phyloP scores from a whole-genome alignment of 305 asterid species.

The Fraxinus sp. region DNA sequence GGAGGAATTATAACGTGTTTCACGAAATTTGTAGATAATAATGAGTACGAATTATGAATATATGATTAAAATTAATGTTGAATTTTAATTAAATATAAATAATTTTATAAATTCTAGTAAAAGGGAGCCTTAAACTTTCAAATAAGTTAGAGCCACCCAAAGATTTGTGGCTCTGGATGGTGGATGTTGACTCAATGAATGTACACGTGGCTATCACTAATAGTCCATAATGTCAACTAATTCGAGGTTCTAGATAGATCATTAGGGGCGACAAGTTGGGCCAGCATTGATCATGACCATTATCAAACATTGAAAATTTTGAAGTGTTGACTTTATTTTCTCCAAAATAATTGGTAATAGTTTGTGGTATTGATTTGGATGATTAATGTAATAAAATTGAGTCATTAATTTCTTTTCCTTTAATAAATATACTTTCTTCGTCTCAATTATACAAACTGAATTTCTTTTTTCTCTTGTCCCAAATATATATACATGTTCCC shows the following conservation, averaged over 20 bases:
- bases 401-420: neutral
- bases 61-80: no score
- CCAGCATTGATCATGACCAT: constrained; percentile 11
- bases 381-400: neutral
- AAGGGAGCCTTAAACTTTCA: neutral
- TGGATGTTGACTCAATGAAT: constrained; percentile 19
- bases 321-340: neutral
- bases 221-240: neutral
- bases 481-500: no score
- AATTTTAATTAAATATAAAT: no score
- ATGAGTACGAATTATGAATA: neutral
- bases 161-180: neutral
- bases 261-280: constrained; percentile 11
- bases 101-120: no score
- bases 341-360: neutral
- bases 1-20: neutral
- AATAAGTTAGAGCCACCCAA: neutral
- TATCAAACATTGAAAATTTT: neutral
- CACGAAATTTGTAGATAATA: neutral
- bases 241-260: neutral
- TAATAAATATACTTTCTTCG: no score
- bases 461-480: no score
- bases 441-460: no score
- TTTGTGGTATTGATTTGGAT: neutral
- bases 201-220: constrained; percentile 11